Percentiles rank a stretch among this genome's conserved stretches.
Conservation (phyloP, 805 yeast species). For the Sugiyamaella chiloensis region DNA sequence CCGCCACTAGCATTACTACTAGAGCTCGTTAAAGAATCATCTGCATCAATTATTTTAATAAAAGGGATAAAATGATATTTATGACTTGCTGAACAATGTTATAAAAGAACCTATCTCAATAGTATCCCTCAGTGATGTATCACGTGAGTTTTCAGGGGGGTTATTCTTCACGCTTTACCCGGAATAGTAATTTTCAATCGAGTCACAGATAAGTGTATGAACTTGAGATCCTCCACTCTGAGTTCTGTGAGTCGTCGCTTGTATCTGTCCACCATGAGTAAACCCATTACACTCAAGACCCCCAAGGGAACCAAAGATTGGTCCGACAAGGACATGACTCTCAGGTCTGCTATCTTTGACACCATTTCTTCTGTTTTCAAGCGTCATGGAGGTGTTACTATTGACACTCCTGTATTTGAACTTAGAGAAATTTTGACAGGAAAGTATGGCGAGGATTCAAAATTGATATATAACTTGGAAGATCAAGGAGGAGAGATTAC, state of each 20-base stretch:
- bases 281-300: slow-evolving; percentile 70
- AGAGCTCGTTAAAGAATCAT: too few relatives aligned
- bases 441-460: slow-evolving; percentile 98
- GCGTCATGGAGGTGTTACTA: slow-evolving; percentile 96
- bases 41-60: too few relatives aligned
- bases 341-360: slow-evolving; percentile 81
- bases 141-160: too few relatives aligned
- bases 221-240: background rate
- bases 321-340: slow-evolving; percentile 97
- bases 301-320: slow-evolving; percentile 98
- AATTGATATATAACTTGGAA: slow-evolving; percentile 89
- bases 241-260: too few relatives aligned
- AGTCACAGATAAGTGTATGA: too few relatives aligned
- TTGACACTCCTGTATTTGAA: slow-evolving; percentile 98
- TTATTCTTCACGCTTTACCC: too few relatives aligned
- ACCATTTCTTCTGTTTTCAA: slow-evolving; percentile 74
- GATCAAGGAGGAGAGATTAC: slow-evolving; percentile 99
- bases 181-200: too few relatives aligned
- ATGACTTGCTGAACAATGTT: too few relatives aligned
- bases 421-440: slow-evolving; percentile 93
- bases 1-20: too few relatives aligned
- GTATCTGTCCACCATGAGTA: slow-evolving; percentile 1
- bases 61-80: too few relatives aligned
- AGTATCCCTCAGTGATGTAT: too few relatives aligned
- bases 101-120: too few relatives aligned